Evolutionary conservation across 257 asterid genomes (phyloP).

Genomic region (Striga asiatica): DNA sequence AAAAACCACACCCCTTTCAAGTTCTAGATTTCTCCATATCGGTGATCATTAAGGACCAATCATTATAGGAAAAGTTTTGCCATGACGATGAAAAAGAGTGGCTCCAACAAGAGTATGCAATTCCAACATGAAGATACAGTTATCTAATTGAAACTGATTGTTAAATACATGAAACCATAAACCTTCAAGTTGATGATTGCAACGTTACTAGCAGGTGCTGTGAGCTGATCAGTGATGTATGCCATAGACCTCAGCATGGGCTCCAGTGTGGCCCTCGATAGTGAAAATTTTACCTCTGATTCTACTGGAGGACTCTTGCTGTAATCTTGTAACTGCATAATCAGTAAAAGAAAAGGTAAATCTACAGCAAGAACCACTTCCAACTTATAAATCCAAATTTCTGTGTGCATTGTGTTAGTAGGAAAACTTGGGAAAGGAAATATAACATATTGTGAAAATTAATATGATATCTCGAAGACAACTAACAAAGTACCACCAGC

Average conservation of each 20-base stretch:
- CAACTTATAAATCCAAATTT: neutral
- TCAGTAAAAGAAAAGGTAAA: conserved; percentile 14
- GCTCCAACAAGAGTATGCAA: no score
- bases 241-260: conserved; percentile 93
- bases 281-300: conserved; percentile 71
- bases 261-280: conserved; percentile 63
- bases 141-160: neutral
- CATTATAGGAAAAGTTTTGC: neutral
- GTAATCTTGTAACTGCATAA: conserved; percentile 69
- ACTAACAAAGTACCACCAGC: no score
- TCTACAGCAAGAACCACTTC: neutral
- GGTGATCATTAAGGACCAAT: neutral
- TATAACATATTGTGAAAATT: neutral
- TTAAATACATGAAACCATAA: conserved; percentile 13
- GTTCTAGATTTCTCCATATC: no score
- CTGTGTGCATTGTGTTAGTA: neutral
- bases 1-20: neutral
- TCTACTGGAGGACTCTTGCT: conserved; percentile 48
- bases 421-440: conserved; percentile 5
- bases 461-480: neutral
- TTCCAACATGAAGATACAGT: neutral
- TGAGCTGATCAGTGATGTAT: conserved; percentile 77
- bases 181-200: conserved; percentile 91
- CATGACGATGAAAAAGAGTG: conserved; percentile 1
- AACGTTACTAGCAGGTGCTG: conserved; percentile 63